Percentiles rank a stretch among this genome's conserved stretches.
These are phyloP conservation scores for Aspergillus nidulans DNA, from an alignment of 495 filamentous ascomycete genomes.

Conservation along the genomic window DNA sequence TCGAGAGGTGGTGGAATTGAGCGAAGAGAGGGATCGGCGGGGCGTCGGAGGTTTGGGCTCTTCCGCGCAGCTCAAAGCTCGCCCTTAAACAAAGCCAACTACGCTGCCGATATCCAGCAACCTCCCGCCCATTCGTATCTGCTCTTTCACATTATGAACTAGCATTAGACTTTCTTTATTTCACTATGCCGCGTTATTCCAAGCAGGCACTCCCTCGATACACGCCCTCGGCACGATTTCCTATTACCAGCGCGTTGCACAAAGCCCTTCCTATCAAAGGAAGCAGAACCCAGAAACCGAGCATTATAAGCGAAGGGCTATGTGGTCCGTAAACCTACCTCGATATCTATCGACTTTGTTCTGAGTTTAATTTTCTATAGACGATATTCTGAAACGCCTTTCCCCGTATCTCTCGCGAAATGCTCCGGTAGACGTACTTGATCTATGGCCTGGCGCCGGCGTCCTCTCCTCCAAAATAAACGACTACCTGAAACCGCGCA, in stretches of 20 bases:
- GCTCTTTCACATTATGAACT: background rate
- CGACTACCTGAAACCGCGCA: conserved; percentile 65
- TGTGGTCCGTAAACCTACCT: conserved; percentile 50
- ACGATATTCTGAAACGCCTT: conserved; percentile 49
- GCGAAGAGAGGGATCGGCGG: conserved; percentile 2
- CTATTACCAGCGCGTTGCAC: conserved; percentile 18
- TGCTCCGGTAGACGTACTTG: conserved; percentile 71
- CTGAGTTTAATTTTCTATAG: conserved; percentile 23
- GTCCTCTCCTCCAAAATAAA: conserved; percentile 73
- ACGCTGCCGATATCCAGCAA: background rate
- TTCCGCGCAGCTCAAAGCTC: background rate
- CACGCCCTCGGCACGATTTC: conserved; percentile 12
- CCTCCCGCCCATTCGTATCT: background rate
- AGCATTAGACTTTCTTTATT: background rate
- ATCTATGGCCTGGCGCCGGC: conserved; percentile 74
- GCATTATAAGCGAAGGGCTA: conserved; percentile 55
- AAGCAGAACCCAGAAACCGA: conserved; percentile 11
- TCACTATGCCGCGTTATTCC: background rate
- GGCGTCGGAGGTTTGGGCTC: background rate
- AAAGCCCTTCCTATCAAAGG: conserved; percentile 4
- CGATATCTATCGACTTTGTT: background rate
- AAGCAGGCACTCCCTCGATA: too few relatives aligned
- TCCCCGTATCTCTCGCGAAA: conserved; percentile 58
- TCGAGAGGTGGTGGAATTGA: background rate
- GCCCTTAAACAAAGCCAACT: background rate